A percentile compares a stretch with the other conserved stretches of the same genome.
Evolutionary conservation across 345 rosid species (phyloP).

Genomic region (Eucalyptus tenuipes): DNA sequence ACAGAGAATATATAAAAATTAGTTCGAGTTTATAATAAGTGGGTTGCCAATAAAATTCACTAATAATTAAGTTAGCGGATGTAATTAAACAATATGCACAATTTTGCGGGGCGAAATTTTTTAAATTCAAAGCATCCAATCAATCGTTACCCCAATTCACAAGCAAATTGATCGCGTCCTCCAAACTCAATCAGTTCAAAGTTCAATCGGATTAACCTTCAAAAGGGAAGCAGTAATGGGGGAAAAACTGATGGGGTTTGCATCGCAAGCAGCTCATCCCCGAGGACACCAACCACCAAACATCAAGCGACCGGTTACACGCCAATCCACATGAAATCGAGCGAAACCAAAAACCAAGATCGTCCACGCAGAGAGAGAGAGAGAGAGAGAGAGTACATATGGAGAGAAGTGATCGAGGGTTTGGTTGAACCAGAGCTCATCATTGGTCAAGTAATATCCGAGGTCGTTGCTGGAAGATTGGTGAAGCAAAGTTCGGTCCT

Average conservation of each 20-base stretch:
- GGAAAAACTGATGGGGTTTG: not conserved
- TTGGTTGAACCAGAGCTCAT: constrained; percentile 75
- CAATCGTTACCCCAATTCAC: not conserved
- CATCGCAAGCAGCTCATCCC: not conserved
- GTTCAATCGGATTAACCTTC: not conserved
- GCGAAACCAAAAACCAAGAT: not conserved
- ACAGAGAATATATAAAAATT: not conserved
- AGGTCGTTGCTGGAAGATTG: constrained; percentile 9
- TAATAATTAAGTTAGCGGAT: not conserved
- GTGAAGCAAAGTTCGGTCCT: not conserved
- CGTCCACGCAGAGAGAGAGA: not conserved
- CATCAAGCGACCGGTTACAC: not conserved
- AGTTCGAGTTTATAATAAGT: not conserved
- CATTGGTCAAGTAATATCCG: constrained; percentile 46
- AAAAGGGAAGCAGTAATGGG: not conserved
- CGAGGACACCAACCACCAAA: not conserved
- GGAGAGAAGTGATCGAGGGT: constrained; percentile 88
- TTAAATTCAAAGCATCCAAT: not conserved
- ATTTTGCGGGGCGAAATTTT: not conserved
- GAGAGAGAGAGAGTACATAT: constrained; percentile 16
- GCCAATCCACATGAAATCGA: not conserved
- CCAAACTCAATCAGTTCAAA: not conserved
- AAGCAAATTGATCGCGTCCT: not conserved
- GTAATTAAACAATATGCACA: not conserved
- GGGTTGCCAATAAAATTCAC: not conserved